Base-by-base conservation (phyloP, 176 grass and related monocot species). In the Triticum urartu region DNA sequence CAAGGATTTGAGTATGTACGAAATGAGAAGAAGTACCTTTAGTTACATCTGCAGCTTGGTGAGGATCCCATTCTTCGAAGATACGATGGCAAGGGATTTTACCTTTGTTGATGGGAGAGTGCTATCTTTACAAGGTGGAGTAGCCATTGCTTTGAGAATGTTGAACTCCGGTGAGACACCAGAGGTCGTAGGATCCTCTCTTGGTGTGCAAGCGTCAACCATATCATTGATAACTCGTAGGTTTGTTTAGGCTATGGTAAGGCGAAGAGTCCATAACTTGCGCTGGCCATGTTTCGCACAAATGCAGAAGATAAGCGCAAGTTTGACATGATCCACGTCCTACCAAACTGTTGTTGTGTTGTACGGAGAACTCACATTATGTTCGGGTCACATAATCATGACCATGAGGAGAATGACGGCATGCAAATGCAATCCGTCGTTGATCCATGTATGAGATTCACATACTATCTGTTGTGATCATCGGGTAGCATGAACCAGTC, bases 191-290 rank as follows among this genome's bases (percentile, higher is more conserved):
- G 92, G 92, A 52, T 64, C 47, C 12, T 56, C 9, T 47, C 11
- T 47, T 47, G 43, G 43, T 47, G 43, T 47, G 43, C 3, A 13
- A 0, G 43, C 12, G 59, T 94, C 92, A 28, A 63, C 86, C 52
- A 85, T 94, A 21, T 89, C 89, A 1, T 42, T 89, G 65, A 85
- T 94, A 47, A 94, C 92, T 30, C 91, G 86, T 89, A 63, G 40
- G 60, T 94, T 94, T 36, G 81, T 94, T 69, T 83, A 94, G 76
- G 87, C 89, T 50, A 84, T 94, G 89, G 89, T 89, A 91, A 75
- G 83, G 76, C 39, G 56, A 39, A 2, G 89, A 39, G 25, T 26
- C 1, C 25, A 39, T 83, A 2, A 35, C 84, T 86, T 91, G 32
- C 89, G 54, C 33, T 94, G 92, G 92, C 92, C 92, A 42, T 59